Evolutionary conservation across 2,329 filamentous ascomycete genomes (phyloP).

Genomic region (Gnomoniopsis sp.): DNA sequence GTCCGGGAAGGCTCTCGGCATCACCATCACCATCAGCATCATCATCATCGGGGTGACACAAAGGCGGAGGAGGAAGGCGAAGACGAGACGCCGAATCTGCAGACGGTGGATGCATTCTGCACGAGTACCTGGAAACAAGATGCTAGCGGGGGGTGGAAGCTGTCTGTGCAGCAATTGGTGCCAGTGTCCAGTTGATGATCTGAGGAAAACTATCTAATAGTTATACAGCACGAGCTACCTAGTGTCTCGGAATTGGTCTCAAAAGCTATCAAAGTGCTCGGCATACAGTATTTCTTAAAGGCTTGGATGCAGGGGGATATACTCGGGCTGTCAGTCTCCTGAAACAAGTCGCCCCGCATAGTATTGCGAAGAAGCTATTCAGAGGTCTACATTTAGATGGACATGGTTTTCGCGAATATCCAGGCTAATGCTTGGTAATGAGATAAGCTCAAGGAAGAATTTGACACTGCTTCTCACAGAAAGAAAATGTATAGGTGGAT

Average conservation of each 20-base stretch:
- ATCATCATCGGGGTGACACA: too few relatives aligned
- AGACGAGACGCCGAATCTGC: neutral
- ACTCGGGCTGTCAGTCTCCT: too few relatives aligned
- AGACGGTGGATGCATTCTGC: constrained; percentile 9
- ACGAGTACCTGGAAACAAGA: constrained; percentile 16
- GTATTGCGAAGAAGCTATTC: too few relatives aligned
- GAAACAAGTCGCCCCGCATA: too few relatives aligned
- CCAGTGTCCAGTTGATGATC: neutral
- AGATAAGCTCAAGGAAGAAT: too few relatives aligned
- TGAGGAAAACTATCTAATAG: neutral
- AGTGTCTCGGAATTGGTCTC: neutral
- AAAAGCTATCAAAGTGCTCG: neutral
- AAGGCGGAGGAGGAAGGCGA: neutral
- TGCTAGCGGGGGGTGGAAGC: constrained; percentile 12
- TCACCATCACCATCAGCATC: neutral
- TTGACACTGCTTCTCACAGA: too few relatives aligned
- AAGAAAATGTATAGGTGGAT: too few relatives aligned
- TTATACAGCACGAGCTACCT: neutral
- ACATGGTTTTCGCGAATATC: too few relatives aligned
- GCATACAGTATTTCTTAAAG: too few relatives aligned
- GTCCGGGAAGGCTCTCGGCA: neutral
- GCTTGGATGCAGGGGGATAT: too few relatives aligned
- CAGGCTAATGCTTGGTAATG: too few relatives aligned
- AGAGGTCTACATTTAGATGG: too few relatives aligned
- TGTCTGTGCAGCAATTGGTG: constrained; percentile 9